Conservation (phyloP, 148 eudicot species). For the Pouteria glomerata region DNA sequence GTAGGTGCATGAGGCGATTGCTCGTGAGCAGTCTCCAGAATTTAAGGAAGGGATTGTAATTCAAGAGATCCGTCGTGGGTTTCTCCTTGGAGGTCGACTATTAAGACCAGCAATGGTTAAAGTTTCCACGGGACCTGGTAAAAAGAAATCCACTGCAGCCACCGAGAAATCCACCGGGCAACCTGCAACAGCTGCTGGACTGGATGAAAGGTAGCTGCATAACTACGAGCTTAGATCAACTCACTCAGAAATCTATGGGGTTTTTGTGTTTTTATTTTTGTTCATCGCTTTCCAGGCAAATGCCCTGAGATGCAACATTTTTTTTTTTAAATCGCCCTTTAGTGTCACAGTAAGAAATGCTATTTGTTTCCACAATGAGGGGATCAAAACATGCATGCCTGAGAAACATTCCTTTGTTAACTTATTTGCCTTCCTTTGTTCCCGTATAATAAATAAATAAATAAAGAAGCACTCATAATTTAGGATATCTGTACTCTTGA, state of each 20-base stretch:
- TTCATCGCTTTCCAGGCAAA: background rate
- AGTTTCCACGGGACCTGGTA: conserved; percentile 79
- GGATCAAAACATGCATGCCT: background rate
- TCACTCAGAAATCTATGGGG: background rate
- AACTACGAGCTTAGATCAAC: background rate
- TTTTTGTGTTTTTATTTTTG: background rate
- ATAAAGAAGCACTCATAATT: no score
- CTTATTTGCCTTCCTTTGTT: background rate
- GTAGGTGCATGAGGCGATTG: conserved; percentile 86
- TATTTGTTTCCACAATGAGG: background rate
- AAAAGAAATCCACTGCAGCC: conserved; percentile 20
- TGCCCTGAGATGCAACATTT: conserved; percentile 3
- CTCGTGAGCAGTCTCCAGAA: conserved; percentile 76
- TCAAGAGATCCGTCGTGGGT: conserved; percentile 80
- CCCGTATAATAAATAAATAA: no score
- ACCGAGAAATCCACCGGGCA: conserved; percentile 31
- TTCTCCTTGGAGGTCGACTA: conserved; percentile 67
- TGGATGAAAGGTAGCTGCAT: conserved; percentile 28
- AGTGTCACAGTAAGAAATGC: background rate
- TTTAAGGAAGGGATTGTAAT: conserved; percentile 71
- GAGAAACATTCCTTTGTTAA: background rate
- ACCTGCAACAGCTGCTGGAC: conserved; percentile 38
- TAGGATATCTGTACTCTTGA: no score
- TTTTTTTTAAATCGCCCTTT: no score
- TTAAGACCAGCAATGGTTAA: conserved; percentile 89